A percentile compares a stretch with the other conserved stretches of the same genome.
phyloP scores from a whole-genome alignment of 2,329 filamentous ascomycete genomes.

The Penicillium sp. region DNA sequence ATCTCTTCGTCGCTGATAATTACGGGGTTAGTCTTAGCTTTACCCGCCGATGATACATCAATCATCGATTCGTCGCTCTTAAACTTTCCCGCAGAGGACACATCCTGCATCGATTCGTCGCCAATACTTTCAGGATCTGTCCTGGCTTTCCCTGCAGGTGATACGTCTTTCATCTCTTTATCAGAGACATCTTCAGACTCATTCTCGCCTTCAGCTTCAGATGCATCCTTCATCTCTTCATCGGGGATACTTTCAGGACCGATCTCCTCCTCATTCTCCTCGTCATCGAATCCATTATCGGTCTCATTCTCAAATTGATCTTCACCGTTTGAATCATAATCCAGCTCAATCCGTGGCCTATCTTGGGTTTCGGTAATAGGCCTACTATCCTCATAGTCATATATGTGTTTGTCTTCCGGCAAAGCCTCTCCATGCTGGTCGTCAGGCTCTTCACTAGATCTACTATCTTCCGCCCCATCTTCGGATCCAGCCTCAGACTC shows the following conservation, averaged over 20 bases:
- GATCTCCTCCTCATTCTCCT: too few relatives aligned
- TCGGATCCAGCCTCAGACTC: background rate
- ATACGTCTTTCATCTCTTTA: background rate
- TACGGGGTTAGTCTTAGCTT: background rate
- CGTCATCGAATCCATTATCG: background rate
- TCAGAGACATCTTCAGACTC: background rate
- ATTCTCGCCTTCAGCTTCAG: background rate
- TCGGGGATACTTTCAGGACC: background rate
- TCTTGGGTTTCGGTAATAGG: too few relatives aligned
- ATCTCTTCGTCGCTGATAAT: background rate
- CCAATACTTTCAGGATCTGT: background rate
- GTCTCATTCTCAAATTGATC: background rate
- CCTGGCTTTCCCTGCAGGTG: background rate
- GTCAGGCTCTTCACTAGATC: too few relatives aligned
- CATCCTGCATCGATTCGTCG: background rate
- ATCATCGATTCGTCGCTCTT: too few relatives aligned
- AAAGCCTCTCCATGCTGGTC: too few relatives aligned
- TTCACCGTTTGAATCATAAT: too few relatives aligned
- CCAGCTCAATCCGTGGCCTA: too few relatives aligned
- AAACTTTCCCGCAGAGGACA: background rate
- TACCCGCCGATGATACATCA: too few relatives aligned
- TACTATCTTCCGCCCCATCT: background rate
- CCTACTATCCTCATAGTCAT: background rate
- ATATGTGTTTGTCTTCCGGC: too few relatives aligned
- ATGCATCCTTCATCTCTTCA: background rate